These are phyloP conservation scores for Starmera stellimalicola DNA, from an alignment of 1,139 yeast species.

Conservation along the genomic window DNA sequence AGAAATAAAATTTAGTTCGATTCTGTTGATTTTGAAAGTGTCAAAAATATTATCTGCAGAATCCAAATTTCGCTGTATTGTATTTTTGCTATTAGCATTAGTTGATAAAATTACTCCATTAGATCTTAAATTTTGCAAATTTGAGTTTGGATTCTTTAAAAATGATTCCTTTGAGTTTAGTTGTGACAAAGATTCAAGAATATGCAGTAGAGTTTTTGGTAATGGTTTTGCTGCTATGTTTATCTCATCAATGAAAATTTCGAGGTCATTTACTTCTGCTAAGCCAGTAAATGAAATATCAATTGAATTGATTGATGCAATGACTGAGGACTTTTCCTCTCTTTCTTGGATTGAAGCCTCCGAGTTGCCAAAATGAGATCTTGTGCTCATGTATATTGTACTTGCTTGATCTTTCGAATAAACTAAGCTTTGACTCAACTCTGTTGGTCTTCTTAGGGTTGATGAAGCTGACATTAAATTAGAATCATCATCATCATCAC, in stretches of 20 bases:
- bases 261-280: slow-evolving; percentile 36
- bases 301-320: slow-evolving; percentile 26
- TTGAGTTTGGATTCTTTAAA: slow-evolving; percentile 8
- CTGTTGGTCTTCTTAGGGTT: slow-evolving; percentile 26
- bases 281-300: slow-evolving; percentile 43
- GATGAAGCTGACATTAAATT: slow-evolving; percentile 29
- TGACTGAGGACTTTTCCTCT: slow-evolving; percentile 8
- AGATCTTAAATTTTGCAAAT: neutral
- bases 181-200: slow-evolving; percentile 18
- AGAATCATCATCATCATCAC: slow-evolving; percentile 21
- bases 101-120: neutral
- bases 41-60: slow-evolving; percentile 3
- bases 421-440: slow-evolving; percentile 50
- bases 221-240: slow-evolving; percentile 32
- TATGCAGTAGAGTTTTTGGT: slow-evolving; percentile 21
- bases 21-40: slow-evolving; percentile 11
- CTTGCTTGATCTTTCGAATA: slow-evolving; percentile 64
- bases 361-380: slow-evolving; percentile 27
- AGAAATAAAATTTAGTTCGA: slow-evolving; percentile 36
- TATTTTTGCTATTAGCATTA: neutral
- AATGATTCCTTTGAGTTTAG: slow-evolving; percentile 17
- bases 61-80: neutral
- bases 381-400: slow-evolving; percentile 79
- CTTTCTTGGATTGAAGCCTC: slow-evolving; percentile 13
- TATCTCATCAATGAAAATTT: slow-evolving; percentile 35